Percentiles rank a stretch among this genome's conserved stretches.
Conservation (phyloP, 129 eudicot species). For the Pulicaria dysenterica region DNA sequence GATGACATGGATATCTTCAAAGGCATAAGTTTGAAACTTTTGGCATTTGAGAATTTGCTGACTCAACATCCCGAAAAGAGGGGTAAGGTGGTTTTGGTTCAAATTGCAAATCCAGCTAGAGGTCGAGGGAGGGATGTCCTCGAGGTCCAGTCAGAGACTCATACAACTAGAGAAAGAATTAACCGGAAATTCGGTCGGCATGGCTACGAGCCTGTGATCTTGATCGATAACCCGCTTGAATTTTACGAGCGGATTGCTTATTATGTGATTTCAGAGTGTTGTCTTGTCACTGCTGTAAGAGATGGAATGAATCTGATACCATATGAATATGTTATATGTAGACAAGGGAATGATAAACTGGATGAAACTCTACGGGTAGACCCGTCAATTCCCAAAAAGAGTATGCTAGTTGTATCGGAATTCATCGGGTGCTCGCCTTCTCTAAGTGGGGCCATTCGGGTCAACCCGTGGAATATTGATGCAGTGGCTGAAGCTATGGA, state of each 20-base stretch:
- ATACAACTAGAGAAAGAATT: conserved; percentile 62
- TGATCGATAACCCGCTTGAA: conserved; percentile 72
- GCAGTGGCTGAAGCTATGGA: conserved; percentile 92
- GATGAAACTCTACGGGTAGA: conserved; percentile 54
- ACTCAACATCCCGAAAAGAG: conserved; percentile 80
- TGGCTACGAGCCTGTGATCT: conserved; percentile 73
- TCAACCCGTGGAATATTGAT: conserved; percentile 92
- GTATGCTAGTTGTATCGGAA: conserved; percentile 92
- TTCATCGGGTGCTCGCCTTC: conserved; percentile 94
- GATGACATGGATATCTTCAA: conserved; percentile 96
- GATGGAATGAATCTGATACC: conserved; percentile 93
- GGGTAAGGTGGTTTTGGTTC: conserved; percentile 78
- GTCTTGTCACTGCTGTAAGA: conserved; percentile 90
- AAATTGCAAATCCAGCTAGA: conserved; percentile 88
- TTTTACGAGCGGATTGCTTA: conserved; percentile 83
- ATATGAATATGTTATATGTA: conserved; percentile 70
- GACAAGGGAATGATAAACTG: conserved; percentile 76
- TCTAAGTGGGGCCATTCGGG: conserved; percentile 85
- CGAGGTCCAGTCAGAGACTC: conserved; percentile 79
- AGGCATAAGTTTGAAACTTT: conserved; percentile 83
- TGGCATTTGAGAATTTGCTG: conserved; percentile 83
- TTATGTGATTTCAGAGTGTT: conserved; percentile 84
- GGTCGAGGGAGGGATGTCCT: conserved; percentile 88
- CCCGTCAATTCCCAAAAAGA: conserved; percentile 65
- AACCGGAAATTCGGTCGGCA: conserved; percentile 53